These are phyloP conservation scores for Eimeria tenella DNA, from an alignment of 169 alveolate species.

Conservation along the genomic window DNA sequence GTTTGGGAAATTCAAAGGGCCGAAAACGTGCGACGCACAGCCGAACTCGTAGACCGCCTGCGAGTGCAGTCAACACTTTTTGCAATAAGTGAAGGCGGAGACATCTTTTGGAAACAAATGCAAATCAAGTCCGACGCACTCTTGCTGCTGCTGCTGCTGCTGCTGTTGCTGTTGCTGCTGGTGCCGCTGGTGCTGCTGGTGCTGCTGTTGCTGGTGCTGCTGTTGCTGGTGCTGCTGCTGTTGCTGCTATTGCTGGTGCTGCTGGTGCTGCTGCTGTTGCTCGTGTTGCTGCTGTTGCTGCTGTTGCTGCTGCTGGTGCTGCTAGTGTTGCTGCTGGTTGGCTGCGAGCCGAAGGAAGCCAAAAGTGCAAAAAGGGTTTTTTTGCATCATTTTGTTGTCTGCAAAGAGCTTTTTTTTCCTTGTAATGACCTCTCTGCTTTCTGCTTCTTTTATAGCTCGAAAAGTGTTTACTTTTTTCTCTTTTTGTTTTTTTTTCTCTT, in stretches of 20 bases:
- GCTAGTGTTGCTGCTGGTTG: background rate
- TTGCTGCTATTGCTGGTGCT: slow-evolving; percentile 28
- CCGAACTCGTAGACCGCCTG: slow-evolving; percentile 51
- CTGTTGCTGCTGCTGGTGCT: slow-evolving; percentile 30
- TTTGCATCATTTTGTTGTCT: background rate
- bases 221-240: background rate
- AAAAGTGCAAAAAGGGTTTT: background rate
- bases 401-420: background rate
- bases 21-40: slow-evolving; percentile 63
- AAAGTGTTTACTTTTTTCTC: background rate
- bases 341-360: background rate
- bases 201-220: background rate
- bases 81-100: slow-evolving; percentile 85
- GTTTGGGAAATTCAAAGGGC: slow-evolving; percentile 71
- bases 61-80: slow-evolving; percentile 84
- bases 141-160: background rate
- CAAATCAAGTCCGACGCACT: slow-evolving; percentile 76
- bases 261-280: background rate
- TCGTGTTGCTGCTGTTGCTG: background rate
- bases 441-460: background rate
- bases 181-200: background rate
- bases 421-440: background rate
- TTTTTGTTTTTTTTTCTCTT: background rate
- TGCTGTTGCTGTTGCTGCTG: slow-evolving; percentile 20
- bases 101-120: slow-evolving; percentile 84